A percentile compares a stretch with the other conserved stretches of the same genome.
Evolutionary conservation across 2,329 filamentous ascomycete species (phyloP).

Genomic region (Penicillium frequentans): DNA sequence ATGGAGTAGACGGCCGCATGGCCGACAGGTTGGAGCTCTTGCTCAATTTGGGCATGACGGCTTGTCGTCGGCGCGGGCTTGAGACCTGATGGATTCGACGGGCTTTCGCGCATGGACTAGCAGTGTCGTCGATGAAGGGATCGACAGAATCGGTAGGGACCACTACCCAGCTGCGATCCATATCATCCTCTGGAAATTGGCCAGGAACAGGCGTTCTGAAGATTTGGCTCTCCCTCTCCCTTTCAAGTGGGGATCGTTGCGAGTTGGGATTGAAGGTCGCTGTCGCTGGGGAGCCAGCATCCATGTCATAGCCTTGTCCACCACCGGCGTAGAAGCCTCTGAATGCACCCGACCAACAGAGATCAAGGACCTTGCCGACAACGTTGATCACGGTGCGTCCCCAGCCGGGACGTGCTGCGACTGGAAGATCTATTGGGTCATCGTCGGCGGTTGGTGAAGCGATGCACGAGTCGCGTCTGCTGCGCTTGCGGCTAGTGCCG

Average conservation of each 20-base stretch:
- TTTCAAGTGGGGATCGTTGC: slow-evolving; percentile 22
- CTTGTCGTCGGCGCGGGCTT: slow-evolving; percentile 25
- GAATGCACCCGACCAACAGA: slow-evolving; percentile 72
- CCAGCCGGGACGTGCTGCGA: slow-evolving; percentile 33
- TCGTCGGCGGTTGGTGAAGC: slow-evolving; percentile 22
- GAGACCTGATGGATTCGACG: slow-evolving; percentile 23
- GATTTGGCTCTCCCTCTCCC: slow-evolving; percentile 26
- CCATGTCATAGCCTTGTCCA: slow-evolving; percentile 68
- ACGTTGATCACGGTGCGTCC: slow-evolving; percentile 43
- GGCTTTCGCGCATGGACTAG: slow-evolving; percentile 18
- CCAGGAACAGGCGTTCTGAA: slow-evolving; percentile 53
- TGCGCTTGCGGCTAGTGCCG: slow-evolving; percentile 33
- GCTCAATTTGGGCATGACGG: slow-evolving; percentile 24
- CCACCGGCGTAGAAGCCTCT: slow-evolving; percentile 84
- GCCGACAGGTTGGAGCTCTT: slow-evolving; percentile 21
- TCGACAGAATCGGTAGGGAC: slow-evolving; percentile 43
- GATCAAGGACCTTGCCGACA: slow-evolving; percentile 74
- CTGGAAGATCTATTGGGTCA: slow-evolving; percentile 5
- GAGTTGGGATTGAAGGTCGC: slow-evolving; percentile 27
- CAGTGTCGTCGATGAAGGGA: slow-evolving; percentile 10
- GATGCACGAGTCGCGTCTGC: slow-evolving; percentile 31
- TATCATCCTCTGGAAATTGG: slow-evolving; percentile 53
- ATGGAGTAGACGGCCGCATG: slow-evolving; percentile 24
- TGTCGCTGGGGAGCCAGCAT: slow-evolving; percentile 26
- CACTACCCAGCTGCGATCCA: slow-evolving; percentile 71